Evolutionary conservation across 1,284 basidiomycete genomes (phyloP).

Genomic region (Sparassis latifolia): DNA sequence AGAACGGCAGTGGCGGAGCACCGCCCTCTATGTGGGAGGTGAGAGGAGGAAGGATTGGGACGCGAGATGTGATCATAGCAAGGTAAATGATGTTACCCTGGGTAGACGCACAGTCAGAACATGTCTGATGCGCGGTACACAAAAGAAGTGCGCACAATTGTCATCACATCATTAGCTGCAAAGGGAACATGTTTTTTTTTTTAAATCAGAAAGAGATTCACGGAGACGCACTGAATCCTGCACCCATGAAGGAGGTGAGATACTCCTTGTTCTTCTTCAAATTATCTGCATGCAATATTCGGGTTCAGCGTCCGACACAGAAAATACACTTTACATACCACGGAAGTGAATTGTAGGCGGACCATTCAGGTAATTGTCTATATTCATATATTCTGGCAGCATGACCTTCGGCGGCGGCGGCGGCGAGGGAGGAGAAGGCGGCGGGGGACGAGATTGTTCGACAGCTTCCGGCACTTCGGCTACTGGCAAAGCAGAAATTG

Average conservation of each 20-base stretch:
- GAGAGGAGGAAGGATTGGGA: slow-evolving; percentile 59
- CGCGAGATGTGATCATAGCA: slow-evolving; percentile 53
- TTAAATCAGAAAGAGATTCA: background rate
- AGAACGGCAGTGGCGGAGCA: slow-evolving; percentile 30
- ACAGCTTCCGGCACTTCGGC: too few species aligned
- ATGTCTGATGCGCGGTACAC: background rate
- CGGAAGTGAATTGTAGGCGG: slow-evolving; percentile 41
- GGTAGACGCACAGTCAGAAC: background rate
- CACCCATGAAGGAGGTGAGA: slow-evolving; percentile 62
- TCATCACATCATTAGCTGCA: slow-evolving; percentile 67
- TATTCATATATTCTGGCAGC: too few species aligned
- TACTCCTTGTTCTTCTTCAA: slow-evolving; percentile 52
- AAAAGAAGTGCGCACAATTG: slow-evolving; percentile 13
- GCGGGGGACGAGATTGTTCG: too few species aligned
- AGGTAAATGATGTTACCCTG: slow-evolving; percentile 69
- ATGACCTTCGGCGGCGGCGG: too few species aligned
- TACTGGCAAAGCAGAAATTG: too few species aligned
- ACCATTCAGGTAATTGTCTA: slow-evolving; percentile 23
- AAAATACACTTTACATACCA: slow-evolving; percentile 25
- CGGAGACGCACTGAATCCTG: slow-evolving; percentile 57
- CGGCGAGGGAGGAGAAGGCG: too few species aligned
- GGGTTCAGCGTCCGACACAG: background rate
- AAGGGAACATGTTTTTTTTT: slow-evolving; percentile 1
- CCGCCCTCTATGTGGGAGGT: slow-evolving; percentile 53
- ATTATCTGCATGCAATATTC: slow-evolving; percentile 30